Base-by-base conservation (phyloP, 345 rosid species). In the Salix viminalis region DNA sequence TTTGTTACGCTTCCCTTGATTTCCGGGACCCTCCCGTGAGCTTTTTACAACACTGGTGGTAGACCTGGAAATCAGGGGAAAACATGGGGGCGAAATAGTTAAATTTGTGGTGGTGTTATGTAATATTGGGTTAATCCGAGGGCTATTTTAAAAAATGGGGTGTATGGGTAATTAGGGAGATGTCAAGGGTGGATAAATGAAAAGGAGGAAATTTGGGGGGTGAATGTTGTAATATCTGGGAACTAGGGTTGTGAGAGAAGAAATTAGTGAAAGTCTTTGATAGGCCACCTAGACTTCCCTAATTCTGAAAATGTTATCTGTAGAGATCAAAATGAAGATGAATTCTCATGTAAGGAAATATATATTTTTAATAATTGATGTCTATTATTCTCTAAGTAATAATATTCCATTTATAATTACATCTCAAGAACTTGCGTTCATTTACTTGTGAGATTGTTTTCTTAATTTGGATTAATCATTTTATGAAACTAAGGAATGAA, bases 51-150 rank as follows among this genome's bases (percentile, higher is more conserved):
- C 65, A 14, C 44, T 72, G 79, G 71, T 9, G 78, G 62, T 60
- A 16, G 76, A 81, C 44, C 79, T 65, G 81, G 24, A 42, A 74
- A 39, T 48, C 34, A 18, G 75, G 74, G 41, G 18, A 42, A 70
- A 65, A 70, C 61, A 28, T 16, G 23, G 76, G 81, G 77, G 72
- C 76, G 41, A 67, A 74, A 73, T 65, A 23, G 76, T 37, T 39
- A 54, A 54, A 56, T 3, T 7, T 18, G 4, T 18, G 16, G 64
- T 34, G 10, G 21, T 75, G 62, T n/a, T 19, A 42, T 28, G 58
- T 58, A 60, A 5, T 42, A 19, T 1, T 16, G 26, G 71, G 50
- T 10, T 70, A 11, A 37, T 7, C 36, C 26, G 58, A 48, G 2
- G 52, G 41, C 11, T 42, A 26, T 44, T 6, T 41, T 1, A 2